Percentiles rank a stretch among this genome's conserved stretches.
Evolutionary conservation across 1,284 basidiomycete species (phyloP).

Genomic region (Malassezia slooffiae): DNA sequence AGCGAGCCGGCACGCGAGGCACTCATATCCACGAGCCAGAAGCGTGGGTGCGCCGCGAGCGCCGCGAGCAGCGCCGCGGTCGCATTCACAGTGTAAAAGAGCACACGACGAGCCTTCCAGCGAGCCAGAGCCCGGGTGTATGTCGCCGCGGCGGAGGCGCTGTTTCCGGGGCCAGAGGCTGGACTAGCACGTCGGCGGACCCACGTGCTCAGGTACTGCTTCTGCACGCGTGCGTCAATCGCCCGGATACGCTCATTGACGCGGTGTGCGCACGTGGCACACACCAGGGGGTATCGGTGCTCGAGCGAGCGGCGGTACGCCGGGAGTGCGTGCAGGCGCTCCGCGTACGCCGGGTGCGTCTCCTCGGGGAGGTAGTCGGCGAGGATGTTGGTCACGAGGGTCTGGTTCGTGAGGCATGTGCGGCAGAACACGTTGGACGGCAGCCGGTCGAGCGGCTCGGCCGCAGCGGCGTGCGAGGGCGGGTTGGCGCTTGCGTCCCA

Average conservation of each 20-base stretch:
- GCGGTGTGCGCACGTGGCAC: slow-evolving; percentile 18
- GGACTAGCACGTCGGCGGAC: slow-evolving; percentile 9
- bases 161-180: too few species aligned
- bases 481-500: slow-evolving; percentile 23
- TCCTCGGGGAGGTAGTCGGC: slow-evolving; percentile 30
- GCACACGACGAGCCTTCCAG: too few species aligned
- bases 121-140: too few species aligned
- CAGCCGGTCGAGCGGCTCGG: too few species aligned
- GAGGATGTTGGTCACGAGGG: slow-evolving; percentile 30
- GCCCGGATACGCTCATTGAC: slow-evolving; percentile 18
- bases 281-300: slow-evolving; percentile 27
- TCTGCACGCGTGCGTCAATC: slow-evolving; percentile 20
- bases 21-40: slow-evolving; percentile 9
- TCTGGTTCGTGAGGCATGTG: slow-evolving; percentile 36
- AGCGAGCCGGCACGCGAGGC: background rate
- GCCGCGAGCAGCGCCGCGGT: background rate
- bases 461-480: slow-evolving; percentile 4
- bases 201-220: slow-evolving; percentile 24
- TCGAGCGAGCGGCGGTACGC: slow-evolving; percentile 26
- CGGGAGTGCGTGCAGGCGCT: slow-evolving; percentile 15
- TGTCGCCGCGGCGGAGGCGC: too few species aligned
- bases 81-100: too few species aligned
- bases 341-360: slow-evolving; percentile 4
- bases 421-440: slow-evolving; percentile 23
- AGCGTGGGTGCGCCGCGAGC: too few species aligned